Evolutionary conservation across 73 alveolate genomes (phyloP).

Genomic region (Stentor coeruleus): DNA sequence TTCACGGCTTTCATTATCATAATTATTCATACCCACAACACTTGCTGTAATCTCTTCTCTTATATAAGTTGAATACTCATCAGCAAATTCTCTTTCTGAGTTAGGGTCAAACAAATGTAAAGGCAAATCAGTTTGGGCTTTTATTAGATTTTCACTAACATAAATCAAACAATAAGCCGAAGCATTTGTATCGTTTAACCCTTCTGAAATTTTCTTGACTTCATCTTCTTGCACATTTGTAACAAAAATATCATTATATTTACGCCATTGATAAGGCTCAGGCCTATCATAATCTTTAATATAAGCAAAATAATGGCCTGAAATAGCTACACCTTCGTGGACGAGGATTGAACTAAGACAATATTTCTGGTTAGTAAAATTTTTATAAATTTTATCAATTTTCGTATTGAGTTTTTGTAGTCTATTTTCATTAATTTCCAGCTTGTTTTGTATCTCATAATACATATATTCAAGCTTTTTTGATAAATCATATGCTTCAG

Average conservation of each 20-base stretch:
- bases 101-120: not conserved
- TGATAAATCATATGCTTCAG: too few relatives aligned
- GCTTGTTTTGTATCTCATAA: not conserved
- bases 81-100: too few relatives aligned
- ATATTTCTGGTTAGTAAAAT: not conserved
- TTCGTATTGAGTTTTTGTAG: not conserved
- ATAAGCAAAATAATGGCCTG: constrained; percentile 95
- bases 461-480: not conserved
- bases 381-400: too few relatives aligned
- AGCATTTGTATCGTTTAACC: not conserved
- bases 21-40: too few relatives aligned
- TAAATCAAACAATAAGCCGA: constrained; percentile 17
- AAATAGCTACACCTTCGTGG: constrained; percentile 90
- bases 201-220: not conserved
- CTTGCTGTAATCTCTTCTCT: too few relatives aligned
- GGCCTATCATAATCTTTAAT: constrained; percentile 55
- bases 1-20: too few relatives aligned
- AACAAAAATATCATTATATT: constrained; percentile 66
- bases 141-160: not conserved
- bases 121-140: not conserved
- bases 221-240: constrained; percentile 35
- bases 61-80: too few relatives aligned
- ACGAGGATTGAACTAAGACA: constrained; percentile 66
- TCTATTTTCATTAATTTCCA: not conserved
- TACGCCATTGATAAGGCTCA: constrained; percentile 59